Conservation (phyloP, 805 yeast genomes). For the Wickerhamiella nectarea region DNA sequence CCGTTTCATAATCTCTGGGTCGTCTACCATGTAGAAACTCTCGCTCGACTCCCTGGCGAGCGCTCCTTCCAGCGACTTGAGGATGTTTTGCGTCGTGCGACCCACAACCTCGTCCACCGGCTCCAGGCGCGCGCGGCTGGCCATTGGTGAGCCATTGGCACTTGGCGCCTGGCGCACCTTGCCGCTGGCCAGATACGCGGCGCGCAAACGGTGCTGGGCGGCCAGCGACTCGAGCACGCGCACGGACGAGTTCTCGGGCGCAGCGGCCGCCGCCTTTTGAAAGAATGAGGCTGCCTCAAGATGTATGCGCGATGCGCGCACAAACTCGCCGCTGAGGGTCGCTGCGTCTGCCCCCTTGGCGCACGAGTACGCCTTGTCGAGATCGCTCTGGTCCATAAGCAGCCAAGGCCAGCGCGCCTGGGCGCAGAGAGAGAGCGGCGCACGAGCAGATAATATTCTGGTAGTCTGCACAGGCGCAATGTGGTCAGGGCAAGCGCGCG, state of each 20-base stretch:
- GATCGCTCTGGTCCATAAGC: conserved; percentile 5
- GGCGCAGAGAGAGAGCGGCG: no score
- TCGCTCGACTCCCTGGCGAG: conserved; percentile 6
- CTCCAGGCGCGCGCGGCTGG: not conserved
- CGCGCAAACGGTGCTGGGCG: conserved; percentile 22
- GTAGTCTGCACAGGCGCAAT: no score
- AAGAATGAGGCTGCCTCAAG: conserved; percentile 28
- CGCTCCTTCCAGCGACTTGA: not conserved
- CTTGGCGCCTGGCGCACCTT: conserved; percentile 8
- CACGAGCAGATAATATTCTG: no score
- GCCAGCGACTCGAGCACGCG: conserved; percentile 24
- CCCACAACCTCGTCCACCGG: conserved; percentile 4
- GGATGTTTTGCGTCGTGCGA: not conserved
- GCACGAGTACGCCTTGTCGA: conserved; percentile 34
- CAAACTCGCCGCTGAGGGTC: conserved; percentile 31
- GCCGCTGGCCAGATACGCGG: conserved; percentile 23
- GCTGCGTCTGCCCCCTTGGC: conserved; percentile 43
- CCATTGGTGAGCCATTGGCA: not conserved
- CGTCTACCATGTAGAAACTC: conserved; percentile 3
- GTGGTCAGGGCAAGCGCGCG: no score
- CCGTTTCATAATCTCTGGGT: not conserved
- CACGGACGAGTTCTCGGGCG: conserved; percentile 24
- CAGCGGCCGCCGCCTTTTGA: conserved; percentile 18
- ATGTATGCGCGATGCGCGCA: conserved; percentile 31
- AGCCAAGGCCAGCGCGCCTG: no score